Evolutionary conservation across 176 grass and related monocot genomes (phyloP), one percentile per base, ranked within the genome.

Genomic region (Cocos nucifera): DNA sequence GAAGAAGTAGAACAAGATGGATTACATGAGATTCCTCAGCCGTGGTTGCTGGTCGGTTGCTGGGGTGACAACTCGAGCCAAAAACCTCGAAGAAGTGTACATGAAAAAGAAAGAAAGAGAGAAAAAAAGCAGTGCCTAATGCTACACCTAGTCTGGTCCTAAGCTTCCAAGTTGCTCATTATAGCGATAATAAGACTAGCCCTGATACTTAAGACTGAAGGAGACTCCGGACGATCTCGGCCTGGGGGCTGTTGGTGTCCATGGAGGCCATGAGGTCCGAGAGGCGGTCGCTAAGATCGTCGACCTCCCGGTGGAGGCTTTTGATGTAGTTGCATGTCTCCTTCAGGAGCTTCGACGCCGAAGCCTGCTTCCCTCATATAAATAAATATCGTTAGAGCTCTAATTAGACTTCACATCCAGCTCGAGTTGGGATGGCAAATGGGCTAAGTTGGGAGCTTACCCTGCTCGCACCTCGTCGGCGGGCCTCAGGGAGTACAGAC

Each of bases 251-350:
- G 54, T 83, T 80, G 62, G 83, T 64, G 28, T 95, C 89, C 89
- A 95, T 86, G 65, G 78, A 80, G 16, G 82, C 64, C 89, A 95
- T 86, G 14, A 95, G 76, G 27, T 89, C 89, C 0, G 89, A 89
- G 17, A 95, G 84, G 24, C 89, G 85, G 81, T 89, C 89, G 72
- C 89, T 95, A 51, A 95, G 76, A 76, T 95, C 89, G 59, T 89
- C 89, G 15, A 95, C 89, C 69, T 95, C 89, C 71, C 76, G 81
- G 72, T 95, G 85, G 28, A 95, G 85, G 73, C 82, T 95, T 71
- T 95, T 89, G 82, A 95, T 95, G 81, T 95, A 95, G 89, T 51
- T 95, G 69, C 89, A 95, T 0, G 89, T 95, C 72, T 95, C 89
- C 78, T 89, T 95, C 1, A 95, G 81, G 64, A 95, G 65, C 81